Conservation (phyloP, 208 protist species). For the Trypanosoma avium region DNA sequence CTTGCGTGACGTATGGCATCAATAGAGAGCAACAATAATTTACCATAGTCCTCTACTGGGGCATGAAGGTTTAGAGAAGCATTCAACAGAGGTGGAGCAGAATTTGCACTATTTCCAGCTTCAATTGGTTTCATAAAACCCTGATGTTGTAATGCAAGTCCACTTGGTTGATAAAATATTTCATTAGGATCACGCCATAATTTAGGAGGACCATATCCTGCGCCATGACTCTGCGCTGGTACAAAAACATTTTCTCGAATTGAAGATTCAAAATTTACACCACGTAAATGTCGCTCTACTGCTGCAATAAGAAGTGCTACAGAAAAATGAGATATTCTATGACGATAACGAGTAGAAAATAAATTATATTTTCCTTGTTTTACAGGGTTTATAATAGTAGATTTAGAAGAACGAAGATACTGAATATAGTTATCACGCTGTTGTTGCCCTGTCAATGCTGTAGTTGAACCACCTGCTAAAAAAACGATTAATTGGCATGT, state of each 20-base stretch:
- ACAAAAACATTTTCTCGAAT: constrained; percentile 69
- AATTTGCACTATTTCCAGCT: constrained; percentile 40
- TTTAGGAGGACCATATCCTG: constrained; percentile 66
- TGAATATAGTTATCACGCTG: constrained; percentile 71
- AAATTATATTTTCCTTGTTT: too few relatives aligned
- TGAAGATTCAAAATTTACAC: constrained; percentile 61
- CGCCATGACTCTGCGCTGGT: constrained; percentile 56
- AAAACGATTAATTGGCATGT: constrained; percentile 62
- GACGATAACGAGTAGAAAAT: too few relatives aligned
- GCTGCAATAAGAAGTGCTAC: constrained; percentile 71
- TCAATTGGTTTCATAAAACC: constrained; percentile 44
- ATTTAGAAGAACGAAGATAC: constrained; percentile 48
- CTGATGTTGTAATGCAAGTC: constrained; percentile 63
- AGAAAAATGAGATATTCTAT: constrained; percentile 62
- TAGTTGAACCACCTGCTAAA: constrained; percentile 34
- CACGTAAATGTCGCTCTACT: constrained; percentile 68
- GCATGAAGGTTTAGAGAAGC: constrained; percentile 76
- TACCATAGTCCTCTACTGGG: constrained; percentile 77
- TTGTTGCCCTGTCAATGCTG: constrained; percentile 40
- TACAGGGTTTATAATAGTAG: constrained; percentile 19
- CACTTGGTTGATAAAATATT: constrained; percentile 81
- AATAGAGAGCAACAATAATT: constrained; percentile 73
- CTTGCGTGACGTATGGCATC: constrained; percentile 74
- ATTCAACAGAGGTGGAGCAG: constrained; percentile 64
- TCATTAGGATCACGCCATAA: constrained; percentile 79